Conservation (phyloP, 2,329 filamentous ascomycete genomes). For the Monilinia polystroma region DNA sequence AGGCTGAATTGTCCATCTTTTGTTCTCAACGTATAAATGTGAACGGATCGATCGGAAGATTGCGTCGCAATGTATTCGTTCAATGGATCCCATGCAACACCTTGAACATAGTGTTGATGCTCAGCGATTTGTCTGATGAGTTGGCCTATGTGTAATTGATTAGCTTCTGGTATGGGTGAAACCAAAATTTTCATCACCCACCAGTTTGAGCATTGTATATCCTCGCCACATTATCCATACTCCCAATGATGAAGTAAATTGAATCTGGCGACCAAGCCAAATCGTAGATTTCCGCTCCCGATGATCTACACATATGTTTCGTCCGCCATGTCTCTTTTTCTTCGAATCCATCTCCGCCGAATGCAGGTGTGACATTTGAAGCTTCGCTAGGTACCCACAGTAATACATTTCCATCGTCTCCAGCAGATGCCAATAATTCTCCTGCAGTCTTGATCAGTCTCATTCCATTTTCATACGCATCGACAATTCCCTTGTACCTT, state of each 20-base stretch:
- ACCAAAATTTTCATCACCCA: slow-evolving; percentile 44
- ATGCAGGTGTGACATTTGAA: slow-evolving; percentile 63
- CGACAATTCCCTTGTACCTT: slow-evolving; percentile 57
- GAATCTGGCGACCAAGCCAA: slow-evolving; percentile 98
- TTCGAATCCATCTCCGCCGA: slow-evolving; percentile 82
- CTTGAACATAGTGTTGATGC: slow-evolving; percentile 97
- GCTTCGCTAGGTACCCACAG: slow-evolving; percentile 83
- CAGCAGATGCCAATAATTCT: slow-evolving; percentile 89
- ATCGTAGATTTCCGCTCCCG: slow-evolving; percentile 95
- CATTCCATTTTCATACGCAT: not conserved
- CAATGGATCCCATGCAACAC: slow-evolving; percentile 95
- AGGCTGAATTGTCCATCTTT: slow-evolving; percentile 95
- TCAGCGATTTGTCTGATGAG: slow-evolving; percentile 91
- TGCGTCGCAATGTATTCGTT: slow-evolving; percentile 99
- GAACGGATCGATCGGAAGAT: slow-evolving; percentile 95
- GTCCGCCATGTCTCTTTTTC: slow-evolving; percentile 97
- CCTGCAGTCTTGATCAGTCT: slow-evolving; percentile 51
- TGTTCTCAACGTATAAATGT: slow-evolving; percentile 93
- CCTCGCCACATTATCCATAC: slow-evolving; percentile 97
- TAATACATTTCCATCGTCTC: slow-evolving; percentile 95
- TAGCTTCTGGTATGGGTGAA: not conserved
- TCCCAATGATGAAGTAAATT: slow-evolving; percentile 93
- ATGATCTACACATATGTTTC: slow-evolving; percentile 96
- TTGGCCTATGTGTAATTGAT: slow-evolving; percentile 45
- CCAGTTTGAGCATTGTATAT: slow-evolving; percentile 95